Conservation (phyloP, 1,139 yeast genomes). For the Geotrichum reessii region DNA sequence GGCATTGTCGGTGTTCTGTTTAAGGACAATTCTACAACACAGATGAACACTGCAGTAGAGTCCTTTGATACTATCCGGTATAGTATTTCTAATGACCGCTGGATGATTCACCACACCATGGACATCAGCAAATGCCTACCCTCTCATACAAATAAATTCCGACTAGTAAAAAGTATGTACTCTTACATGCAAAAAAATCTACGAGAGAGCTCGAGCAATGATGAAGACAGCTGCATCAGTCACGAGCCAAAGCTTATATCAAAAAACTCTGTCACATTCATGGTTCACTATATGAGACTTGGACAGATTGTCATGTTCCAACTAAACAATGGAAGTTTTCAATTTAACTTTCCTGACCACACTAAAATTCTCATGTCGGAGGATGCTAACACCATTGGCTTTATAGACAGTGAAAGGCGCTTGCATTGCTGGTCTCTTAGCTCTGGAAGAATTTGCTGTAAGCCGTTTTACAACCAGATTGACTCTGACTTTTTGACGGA, state of each 20-base stretch:
- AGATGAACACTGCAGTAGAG: slow-evolving; percentile 20
- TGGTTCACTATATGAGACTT: slow-evolving; percentile 14
- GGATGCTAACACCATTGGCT: slow-evolving; percentile 70
- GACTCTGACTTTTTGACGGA: slow-evolving; percentile 4
- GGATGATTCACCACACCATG: slow-evolving; percentile 10
- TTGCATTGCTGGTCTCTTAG: slow-evolving; percentile 50
- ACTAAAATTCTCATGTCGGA: slow-evolving; percentile 78
- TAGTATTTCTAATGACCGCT: slow-evolving; percentile 8
- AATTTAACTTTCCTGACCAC: slow-evolving; percentile 92
- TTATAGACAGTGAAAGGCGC: slow-evolving; percentile 70
- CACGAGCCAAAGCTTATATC: slow-evolving; percentile 19
- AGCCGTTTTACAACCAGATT: slow-evolving; percentile 9
- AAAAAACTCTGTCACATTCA: slow-evolving; percentile 10
- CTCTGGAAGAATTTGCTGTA: slow-evolving; percentile 11
- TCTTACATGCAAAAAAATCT: slow-evolving; percentile 36
- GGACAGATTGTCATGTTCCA: slow-evolving; percentile 63
- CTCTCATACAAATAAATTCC: slow-evolving; percentile 28
- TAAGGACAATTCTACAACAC: slow-evolving; percentile 24
- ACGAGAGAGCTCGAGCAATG: slow-evolving; percentile 20
- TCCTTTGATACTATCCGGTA: slow-evolving; percentile 13
- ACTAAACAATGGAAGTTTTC: slow-evolving; percentile 85
- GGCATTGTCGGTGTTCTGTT: slow-evolving; percentile 82
- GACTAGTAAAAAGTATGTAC: slow-evolving; percentile 31
- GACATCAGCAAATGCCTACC: slow-evolving; percentile 13
- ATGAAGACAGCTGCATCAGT: slow-evolving; percentile 3